Evolutionary conservation across 139 green algal genomes (phyloP).

Genomic region (Chlorella sp.): DNA sequence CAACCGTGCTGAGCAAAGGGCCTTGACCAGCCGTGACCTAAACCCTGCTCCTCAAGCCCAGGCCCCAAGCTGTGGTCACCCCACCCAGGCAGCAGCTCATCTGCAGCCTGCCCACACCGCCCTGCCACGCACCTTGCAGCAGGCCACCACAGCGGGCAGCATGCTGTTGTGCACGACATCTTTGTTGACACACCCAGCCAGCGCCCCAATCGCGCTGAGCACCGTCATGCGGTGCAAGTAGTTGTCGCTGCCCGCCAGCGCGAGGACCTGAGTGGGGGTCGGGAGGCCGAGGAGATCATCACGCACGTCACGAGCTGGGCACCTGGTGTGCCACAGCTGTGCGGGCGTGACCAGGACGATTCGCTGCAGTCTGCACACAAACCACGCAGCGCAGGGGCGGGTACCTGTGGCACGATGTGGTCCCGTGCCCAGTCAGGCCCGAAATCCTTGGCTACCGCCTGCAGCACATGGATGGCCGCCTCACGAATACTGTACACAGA

Average conservation of each 20-base stretch:
- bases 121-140: constrained; percentile 63
- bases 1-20: no score
- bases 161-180: constrained; percentile 87
- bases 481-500: constrained; percentile 88
- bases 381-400: neutral
- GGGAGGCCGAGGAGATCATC: no score
- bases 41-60: no score
- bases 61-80: no score
- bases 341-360: no score
- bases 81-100: no score
- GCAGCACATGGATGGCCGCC: constrained; percentile 88
- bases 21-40: no score
- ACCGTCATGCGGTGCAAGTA: constrained; percentile 98
- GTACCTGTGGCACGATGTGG: constrained; percentile 87
- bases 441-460: constrained; percentile 93
- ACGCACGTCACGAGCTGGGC: no score
- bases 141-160: constrained; percentile 87
- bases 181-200: constrained; percentile 80
- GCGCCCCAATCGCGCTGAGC: constrained; percentile 77
- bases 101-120: neutral
- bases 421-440: constrained; percentile 91
- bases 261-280: constrained; percentile 49
- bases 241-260: constrained; percentile 75
- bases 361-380: no score
- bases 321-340: no score